Base-by-base conservation (phyloP, 331 rosid species). In the Rhamnella rubrinervis region DNA sequence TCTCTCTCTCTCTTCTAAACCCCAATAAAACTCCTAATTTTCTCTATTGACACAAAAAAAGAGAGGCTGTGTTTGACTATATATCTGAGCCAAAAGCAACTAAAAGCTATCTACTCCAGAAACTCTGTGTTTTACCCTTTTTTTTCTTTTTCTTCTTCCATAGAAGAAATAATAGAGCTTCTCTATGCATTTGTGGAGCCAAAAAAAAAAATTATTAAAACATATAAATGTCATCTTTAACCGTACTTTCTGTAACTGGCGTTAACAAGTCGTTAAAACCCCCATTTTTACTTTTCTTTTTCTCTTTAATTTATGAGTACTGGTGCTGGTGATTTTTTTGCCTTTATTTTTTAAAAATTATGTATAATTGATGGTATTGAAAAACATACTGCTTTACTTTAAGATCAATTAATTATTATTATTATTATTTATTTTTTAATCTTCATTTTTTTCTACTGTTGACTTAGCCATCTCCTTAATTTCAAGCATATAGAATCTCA, bases 11-110 rank as follows among this genome's bases (percentile, higher is more conserved):
- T 4, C 35, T 4, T 4, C 68, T 68, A 66, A 78, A 38, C 66
- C 65, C 77, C 70, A 62, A 57, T 59, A 51, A 76, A 70, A 64
- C 59, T 68, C 61, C 61, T 8, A 67, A 53, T 21, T 65, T 65
- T 11, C 51, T 61, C 70, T 17, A 19, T n/a, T 7, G 58, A 8
- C 16, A 18, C 46, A 41, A 18, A 55, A 47, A 39, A 47, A 19
- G 67, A 60, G 51, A 61, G 49, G 58, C 6, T 50, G 67, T 72
- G 71, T 68, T 85, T 79, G 81, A 78, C 89, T 71, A 41, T 39
- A 4, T 35, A 16, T 21, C 17, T 17, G 44, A 65, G n/a, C 50
- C 46, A 50, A 14, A 66, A 23, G 25, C 26, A 19, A 20, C 5
- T 31, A 40, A 65, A 62, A 62, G 50, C 66, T 19, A 40, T 1